Base-by-base conservation (phyloP, 1,139 yeast genomes). In the Torulaspora globosa region DNA sequence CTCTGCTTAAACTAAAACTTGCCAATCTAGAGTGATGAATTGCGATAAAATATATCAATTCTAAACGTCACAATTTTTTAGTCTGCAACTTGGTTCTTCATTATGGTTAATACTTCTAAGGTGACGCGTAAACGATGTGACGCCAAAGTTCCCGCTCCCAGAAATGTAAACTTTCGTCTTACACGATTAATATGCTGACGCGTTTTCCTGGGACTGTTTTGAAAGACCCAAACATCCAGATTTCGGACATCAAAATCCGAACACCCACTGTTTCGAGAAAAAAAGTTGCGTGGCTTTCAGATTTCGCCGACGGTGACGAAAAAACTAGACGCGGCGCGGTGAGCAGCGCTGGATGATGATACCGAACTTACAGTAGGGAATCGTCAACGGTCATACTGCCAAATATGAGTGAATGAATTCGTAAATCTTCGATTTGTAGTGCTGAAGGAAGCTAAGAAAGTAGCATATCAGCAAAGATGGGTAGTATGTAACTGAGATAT, bases 401-500 rank as follows among this genome's bases (percentile, higher is more conserved):
- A 21, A 24, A 21, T 37, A 29, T 37, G 14, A n/a, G 30, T 12
- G 21, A 31, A 15, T 31, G 10, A 31, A 31, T 12, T 15, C 12
- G 12, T 14, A 28, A 21, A 18, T 23, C 36, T 5, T n/a, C n/a
- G 11, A n/a, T 11, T 11, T 14, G 23, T 5, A 1, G 6, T n/a
- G 14, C 32, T 39, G 34, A 24, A 36, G 34, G 12, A 27, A 33
- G 29, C n/a, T 23, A 39, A 45, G 42, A 43, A 39, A 48, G 32
- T 26, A 45, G 41, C 43, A 54, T 49, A 62, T 60, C 67, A 71
- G 70, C 70, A 75, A 78, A 70, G 73, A 79, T 79, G 84, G 75
- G 82, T 76, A 79, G 83, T 79, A 79, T 74, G 84, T 79, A 73
- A 34, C 35, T 43, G 27, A 24, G 29, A 19, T 18, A n/a, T 37